Evolutionary conservation across 2,329 filamentous ascomycete genomes (phyloP), one percentile per base, ranked within the genome.

Genomic region (Pseudocercospora fijiensis): DNA sequence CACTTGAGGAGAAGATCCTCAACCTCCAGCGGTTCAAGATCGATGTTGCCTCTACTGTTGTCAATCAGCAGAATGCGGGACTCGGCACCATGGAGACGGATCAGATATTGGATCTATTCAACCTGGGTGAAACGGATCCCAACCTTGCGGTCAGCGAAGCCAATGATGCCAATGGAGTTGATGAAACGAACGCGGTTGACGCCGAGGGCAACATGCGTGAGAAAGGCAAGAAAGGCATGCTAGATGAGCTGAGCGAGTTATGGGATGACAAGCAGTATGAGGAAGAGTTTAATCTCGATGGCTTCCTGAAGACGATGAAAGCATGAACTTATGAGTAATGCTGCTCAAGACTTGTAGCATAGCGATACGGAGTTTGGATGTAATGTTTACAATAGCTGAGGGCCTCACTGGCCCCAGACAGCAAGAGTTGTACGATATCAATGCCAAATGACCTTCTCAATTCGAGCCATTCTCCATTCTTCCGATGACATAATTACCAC

Each of bases 261-360:
- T 99, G 95, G 94, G 95, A 99, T 76, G 94, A 97, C 76, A 89
- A 88, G 76, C 93, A 97, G 81, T 99, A 99, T 78, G 92, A 97
- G 79, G 95, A 99, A 80, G 96, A 96, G 78, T 98, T 97, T 77
- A 92, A 98, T 76, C 81, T 99, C 70, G 92, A 96, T 73, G 93
- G 91, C 3, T 99, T 98, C 81, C 84, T 99, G 80, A 93, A 92
- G 77, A 96, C 87, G 70, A 97, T 99, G 91, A 91, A 92, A 74
- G 79, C 74, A 33, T 70, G 66, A 70, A 45, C 26, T 53, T 53
- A 53, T 53, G 49, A 53, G 49, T 53, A 18, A 53, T 28, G 49
- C 49, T 53, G 22, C 49, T 53, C 49, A 26, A 53, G 49, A 27
- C 26, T 53, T 53, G 49, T 53, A 53, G 49, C 49, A 53, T 53